Evolutionary conservation across 768 basidiomycete genomes (phyloP).

Genomic region (Leucosporidium yakuticum): DNA sequence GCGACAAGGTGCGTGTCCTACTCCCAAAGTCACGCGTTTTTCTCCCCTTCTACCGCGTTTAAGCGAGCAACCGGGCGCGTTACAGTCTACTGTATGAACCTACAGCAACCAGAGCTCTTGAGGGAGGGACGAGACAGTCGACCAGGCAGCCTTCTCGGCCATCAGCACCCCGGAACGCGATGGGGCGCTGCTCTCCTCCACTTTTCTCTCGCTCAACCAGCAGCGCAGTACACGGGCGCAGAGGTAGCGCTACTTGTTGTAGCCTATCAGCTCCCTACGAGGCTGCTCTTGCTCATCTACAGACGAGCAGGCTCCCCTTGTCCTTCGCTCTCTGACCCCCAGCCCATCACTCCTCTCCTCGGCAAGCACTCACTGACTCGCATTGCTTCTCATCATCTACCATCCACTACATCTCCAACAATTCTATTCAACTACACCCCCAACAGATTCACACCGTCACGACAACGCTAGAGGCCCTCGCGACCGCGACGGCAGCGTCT

Average conservation of each 20-base stretch:
- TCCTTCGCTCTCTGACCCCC: slow-evolving; percentile 8
- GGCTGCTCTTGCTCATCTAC: no score
- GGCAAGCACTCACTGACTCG: no score
- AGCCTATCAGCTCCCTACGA: no score
- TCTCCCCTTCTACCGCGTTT: slow-evolving; percentile 6
- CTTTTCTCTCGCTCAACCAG: not conserved
- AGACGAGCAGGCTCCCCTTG: not conserved
- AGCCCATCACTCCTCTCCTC: no score
- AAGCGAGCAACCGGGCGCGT: slow-evolving; percentile 5
- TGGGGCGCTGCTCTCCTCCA: not conserved
- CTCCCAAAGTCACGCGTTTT: slow-evolving; percentile 6
- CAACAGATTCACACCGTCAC: slow-evolving; percentile 50
- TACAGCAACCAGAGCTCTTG: not conserved
- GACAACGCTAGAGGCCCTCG: slow-evolving; percentile 72
- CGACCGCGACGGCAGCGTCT: slow-evolving; percentile 48
- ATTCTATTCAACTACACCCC: no score
- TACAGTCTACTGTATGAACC: no score
- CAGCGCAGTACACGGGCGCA: not conserved
- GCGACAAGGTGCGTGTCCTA: slow-evolving; percentile 64
- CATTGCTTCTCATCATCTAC: no score
- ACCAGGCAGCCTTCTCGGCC: not conserved
- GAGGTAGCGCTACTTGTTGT: no score
- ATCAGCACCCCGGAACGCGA: not conserved
- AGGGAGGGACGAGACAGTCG: not conserved
- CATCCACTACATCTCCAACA: no score